Evolutionary conservation across 2,329 filamentous ascomycete genomes (phyloP).

Genomic region (Venturia pyrina): DNA sequence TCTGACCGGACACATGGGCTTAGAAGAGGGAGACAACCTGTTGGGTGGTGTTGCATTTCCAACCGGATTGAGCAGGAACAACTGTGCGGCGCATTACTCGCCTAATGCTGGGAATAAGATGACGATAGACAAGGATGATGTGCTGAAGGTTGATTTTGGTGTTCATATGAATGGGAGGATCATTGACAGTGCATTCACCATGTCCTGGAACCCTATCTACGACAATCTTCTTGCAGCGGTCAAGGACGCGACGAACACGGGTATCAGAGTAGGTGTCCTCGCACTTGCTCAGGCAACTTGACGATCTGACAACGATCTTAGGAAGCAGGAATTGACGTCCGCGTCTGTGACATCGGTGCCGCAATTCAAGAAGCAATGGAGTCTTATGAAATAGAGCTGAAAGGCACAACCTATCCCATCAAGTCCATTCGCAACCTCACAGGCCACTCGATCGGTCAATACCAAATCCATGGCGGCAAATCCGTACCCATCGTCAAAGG

Average conservation of each 20-base stretch:
- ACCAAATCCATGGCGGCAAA: conserved; percentile 86
- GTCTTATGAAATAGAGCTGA: conserved; percentile 79
- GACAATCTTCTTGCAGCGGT: conserved; percentile 58
- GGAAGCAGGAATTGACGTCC: conserved; percentile 86
- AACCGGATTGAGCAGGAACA: conserved; percentile 72
- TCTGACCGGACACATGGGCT: conserved; percentile 63
- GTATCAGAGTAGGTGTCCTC: conserved; percentile 48
- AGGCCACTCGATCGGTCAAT: conserved; percentile 81
- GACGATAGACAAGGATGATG: conserved; percentile 53
- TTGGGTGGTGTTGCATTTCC: conserved; percentile 80
- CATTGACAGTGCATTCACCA: conserved; percentile 61
- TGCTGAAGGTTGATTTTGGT: conserved; percentile 66
- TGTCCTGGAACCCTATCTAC: conserved; percentile 58
- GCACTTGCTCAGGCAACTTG: not conserved
- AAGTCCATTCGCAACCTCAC: conserved; percentile 82
- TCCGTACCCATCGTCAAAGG: conserved; percentile 90
- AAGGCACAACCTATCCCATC: conserved; percentile 66
- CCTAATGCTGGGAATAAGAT: conserved; percentile 81
- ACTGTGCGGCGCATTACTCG: conserved; percentile 78
- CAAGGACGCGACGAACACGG: conserved; percentile 61
- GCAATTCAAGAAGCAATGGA: conserved; percentile 88
- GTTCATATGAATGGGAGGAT: conserved; percentile 62
- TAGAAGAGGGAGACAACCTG: conserved; percentile 68
- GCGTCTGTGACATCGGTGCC: conserved; percentile 75
- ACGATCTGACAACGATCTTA: conserved; percentile 20